Percentiles rank a stretch among this genome's conserved stretches.
phyloP scores from a whole-genome alignment of 176 grass and related monocot species.

The Miscanthus lutarioriparius region DNA sequence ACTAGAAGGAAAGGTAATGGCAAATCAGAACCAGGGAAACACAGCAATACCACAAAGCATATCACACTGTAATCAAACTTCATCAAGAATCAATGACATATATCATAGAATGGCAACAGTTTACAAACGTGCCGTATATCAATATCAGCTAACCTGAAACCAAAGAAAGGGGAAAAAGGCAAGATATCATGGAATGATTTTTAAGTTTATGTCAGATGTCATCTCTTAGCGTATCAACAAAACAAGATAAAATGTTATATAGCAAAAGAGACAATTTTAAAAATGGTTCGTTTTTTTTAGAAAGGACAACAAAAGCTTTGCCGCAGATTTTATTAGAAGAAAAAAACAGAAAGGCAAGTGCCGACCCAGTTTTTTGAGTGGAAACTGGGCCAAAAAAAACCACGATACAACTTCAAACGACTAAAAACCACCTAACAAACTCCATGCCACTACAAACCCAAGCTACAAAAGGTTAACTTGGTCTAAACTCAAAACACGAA shows the following conservation, averaged over 20 bases:
- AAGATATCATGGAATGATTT: not conserved
- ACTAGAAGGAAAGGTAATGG: constrained; percentile 50
- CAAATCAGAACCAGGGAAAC: constrained; percentile 16
- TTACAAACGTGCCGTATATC: not conserved
- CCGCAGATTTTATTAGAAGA: too few species aligned
- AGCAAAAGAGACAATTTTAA: not conserved
- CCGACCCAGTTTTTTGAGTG: too few species aligned
- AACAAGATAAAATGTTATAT: not conserved
- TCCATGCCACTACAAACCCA: too few species aligned
- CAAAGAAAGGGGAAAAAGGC: not conserved
- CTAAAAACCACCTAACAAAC: too few species aligned
- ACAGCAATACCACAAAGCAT: not conserved
- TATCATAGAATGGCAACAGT: not conserved
- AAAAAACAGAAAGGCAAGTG: too few species aligned
- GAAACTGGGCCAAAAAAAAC: too few species aligned
- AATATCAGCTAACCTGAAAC: constrained; percentile 14
- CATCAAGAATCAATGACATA: constrained; percentile 18
- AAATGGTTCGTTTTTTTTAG: too few species aligned
- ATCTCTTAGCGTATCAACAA: constrained; percentile 7
- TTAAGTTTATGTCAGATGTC: not conserved
- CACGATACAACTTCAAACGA: too few species aligned
- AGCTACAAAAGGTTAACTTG: too few species aligned
- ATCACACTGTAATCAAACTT: not conserved
- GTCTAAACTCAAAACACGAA: too few species aligned
- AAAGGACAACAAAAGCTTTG: too few species aligned